Conservation (phyloP, 176 grass and related monocot species). For the Neostapfia colusana region DNA sequence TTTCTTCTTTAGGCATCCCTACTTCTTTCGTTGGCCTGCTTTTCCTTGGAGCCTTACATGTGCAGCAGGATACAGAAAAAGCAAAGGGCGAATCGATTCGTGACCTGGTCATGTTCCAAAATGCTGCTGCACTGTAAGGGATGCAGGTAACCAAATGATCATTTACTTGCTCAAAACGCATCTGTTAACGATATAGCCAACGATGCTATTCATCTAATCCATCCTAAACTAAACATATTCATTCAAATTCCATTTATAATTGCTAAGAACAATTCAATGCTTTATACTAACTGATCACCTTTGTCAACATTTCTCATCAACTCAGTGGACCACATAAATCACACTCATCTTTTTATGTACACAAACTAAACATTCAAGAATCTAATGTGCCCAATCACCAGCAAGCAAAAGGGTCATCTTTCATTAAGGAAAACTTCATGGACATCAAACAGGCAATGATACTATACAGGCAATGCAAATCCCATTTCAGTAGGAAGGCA, state of each 20-base stretch:
- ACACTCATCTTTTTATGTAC: slow-evolving; percentile 3
- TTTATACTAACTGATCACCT: not conserved
- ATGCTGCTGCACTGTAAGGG: not conserved
- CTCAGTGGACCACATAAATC: not conserved
- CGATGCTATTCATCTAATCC: not conserved
- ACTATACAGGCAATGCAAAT: no score
- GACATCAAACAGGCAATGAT: not conserved
- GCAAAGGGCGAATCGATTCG: not conserved
- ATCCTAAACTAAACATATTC: not conserved
- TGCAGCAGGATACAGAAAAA: slow-evolving; percentile 6
- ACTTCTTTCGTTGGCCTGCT: not conserved
- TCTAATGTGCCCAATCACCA: not conserved
- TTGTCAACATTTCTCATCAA: not conserved
- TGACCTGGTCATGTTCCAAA: slow-evolving; percentile 13
- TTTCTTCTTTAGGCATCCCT: slow-evolving; percentile 14
- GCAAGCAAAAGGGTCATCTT: not conserved
- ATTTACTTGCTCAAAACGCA: not conserved
- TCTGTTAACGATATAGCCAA: not conserved
- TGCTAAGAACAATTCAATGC: not conserved
- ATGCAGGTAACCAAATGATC: not conserved
- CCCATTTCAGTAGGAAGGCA: no score
- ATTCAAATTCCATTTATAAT: not conserved
- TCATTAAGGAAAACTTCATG: slow-evolving; percentile 1
- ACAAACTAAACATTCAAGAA: not conserved
- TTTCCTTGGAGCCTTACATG: slow-evolving; percentile 12